Base-by-base conservation (phyloP, 1,139 yeast genomes). In the Meyerozyma sp. region DNA sequence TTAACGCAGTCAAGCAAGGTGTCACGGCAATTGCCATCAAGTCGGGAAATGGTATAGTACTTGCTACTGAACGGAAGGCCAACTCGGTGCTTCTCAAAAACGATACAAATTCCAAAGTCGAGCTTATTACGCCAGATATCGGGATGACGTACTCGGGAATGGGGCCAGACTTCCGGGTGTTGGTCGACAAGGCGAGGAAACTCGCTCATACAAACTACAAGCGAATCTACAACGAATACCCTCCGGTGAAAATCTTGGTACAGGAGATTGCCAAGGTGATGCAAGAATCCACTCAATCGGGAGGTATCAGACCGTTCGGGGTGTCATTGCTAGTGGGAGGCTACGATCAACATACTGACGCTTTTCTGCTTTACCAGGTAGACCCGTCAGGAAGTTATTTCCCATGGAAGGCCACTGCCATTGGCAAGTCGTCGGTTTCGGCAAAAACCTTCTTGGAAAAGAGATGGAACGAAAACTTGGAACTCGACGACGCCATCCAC, bases 381-480 rank as follows among this genome's bases (percentile, higher is more conserved):
- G 98, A 94, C 68, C 99, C 99, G 5, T 86, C 96, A 5, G 99
- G 99, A 11, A 84, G 96, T 44, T 94, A 86, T 65, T 94, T 89
- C 77, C 98, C 98, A n/a, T 94, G 99, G 99, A 93, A 93, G 67
- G 98, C 98, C 26, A 93, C 98, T 4, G 98, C 98, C 26, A 93
- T 94, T 56, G 99, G 99, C 50, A 91, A 90, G 63, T 95, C 96
- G 26, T 82, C 96, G 5, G 82, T 82, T 37, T 86, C 95, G 8
- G 98, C 98, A 32, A 93, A 94, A 72, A 93, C 98, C 1, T 94
- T 94, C 59, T 73, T 94, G 61, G 98, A 94, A 63, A 94, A 94
- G 71, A 84, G 98, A 69, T 94, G 98, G 97, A 91, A 90, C 60
- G 95, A 90, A 53, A 95, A 93, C 62, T 74, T 94, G 61, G 98